Percentiles rank a stretch among this genome's conserved stretches.
These are phyloP conservation scores for Phalaenopsis aphrodite DNA, from an alignment of 106 monocot species.

Conservation along the genomic window DNA sequence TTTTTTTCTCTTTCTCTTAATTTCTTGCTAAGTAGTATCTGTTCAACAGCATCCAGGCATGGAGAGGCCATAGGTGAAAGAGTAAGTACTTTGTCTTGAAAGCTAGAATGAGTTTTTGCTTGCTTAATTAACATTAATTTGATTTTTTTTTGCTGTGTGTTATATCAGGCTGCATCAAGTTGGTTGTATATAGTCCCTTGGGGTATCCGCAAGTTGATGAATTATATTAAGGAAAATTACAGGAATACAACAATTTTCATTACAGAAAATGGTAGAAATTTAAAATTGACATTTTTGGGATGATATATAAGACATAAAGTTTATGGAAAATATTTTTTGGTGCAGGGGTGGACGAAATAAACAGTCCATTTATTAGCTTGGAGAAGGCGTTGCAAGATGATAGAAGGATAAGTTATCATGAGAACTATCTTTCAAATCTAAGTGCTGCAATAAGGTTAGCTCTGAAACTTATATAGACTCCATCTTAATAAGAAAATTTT, in stretches of 20 bases:
- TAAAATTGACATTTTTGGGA: neutral
- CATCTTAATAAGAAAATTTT: neutral
- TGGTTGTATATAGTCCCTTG: conserved; percentile 78
- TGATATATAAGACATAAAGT: neutral
- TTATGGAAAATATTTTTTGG: neutral
- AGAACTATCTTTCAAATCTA: conserved; percentile 52
- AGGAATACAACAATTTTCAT: conserved; percentile 39
- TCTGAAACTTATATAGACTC: neutral
- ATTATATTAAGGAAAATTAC: conserved; percentile 58
- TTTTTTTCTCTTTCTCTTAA: neutral
- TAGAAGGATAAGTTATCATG: conserved; percentile 63
- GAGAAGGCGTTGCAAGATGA: conserved; percentile 42
- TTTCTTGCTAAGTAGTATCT: neutral
- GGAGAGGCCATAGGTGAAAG: conserved; percentile 54
- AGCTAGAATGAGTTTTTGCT: neutral
- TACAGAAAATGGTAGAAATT: conserved; percentile 61
- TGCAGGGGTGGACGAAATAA: conserved; percentile 64
- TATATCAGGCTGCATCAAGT: conserved; percentile 44
- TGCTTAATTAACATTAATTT: neutral
- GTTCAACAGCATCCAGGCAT: conserved; percentile 37
- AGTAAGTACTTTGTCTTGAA: conserved; percentile 18
- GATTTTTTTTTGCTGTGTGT: neutral
- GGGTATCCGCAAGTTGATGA: conserved; percentile 68
- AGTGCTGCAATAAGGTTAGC: conserved; percentile 51
- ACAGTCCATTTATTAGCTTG: conserved; percentile 27